phyloP scores from a whole-genome alignment of 208 protist species.

The Angomonas deanei region DNA sequence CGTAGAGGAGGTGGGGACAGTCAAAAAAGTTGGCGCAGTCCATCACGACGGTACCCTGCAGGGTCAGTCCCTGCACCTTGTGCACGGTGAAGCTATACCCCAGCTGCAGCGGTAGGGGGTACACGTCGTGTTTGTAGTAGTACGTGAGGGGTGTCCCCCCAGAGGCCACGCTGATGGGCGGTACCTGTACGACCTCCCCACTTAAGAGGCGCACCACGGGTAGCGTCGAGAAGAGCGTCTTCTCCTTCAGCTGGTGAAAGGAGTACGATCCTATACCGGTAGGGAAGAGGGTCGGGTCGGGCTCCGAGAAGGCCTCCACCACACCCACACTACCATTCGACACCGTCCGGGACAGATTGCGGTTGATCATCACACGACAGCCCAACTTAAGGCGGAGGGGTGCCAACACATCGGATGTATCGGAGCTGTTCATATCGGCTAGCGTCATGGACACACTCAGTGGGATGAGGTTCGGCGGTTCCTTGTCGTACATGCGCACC shows the following conservation, averaged over 20 bases:
- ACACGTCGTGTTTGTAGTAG: constrained; percentile 83
- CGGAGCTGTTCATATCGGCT: constrained; percentile 44
- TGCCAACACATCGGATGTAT: constrained; percentile 40
- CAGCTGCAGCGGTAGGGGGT: constrained; percentile 74
- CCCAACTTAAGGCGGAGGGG: constrained; percentile 82
- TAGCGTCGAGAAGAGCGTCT: constrained; percentile 45
- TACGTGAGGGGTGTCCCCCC: constrained; percentile 69
- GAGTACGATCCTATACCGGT: constrained; percentile 2
- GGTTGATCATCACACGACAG: constrained; percentile 86
- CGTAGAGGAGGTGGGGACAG: constrained; percentile 88
- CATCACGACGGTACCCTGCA: constrained; percentile 77
- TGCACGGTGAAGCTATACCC: constrained; percentile 91
- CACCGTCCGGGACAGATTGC: constrained; percentile 82
- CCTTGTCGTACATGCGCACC: constrained; percentile 32
- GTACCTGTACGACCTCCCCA: constrained; percentile 76
- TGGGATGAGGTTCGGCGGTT: constrained; percentile 45
- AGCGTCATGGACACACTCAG: constrained; percentile 62
- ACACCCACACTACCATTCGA: constrained; percentile 86
- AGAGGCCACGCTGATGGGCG: constrained; percentile 43
- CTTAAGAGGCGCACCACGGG: constrained; percentile 77
- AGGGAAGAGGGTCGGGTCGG: constrained; percentile 66
- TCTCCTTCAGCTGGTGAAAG: constrained; percentile 23
- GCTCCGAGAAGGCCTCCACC: constrained; percentile 76
- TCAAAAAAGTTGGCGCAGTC: constrained; percentile 86
- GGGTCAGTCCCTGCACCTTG: constrained; percentile 89